Evolutionary conservation across 805 yeast genomes (phyloP).

Genomic region (Ogataea neopini): DNA sequence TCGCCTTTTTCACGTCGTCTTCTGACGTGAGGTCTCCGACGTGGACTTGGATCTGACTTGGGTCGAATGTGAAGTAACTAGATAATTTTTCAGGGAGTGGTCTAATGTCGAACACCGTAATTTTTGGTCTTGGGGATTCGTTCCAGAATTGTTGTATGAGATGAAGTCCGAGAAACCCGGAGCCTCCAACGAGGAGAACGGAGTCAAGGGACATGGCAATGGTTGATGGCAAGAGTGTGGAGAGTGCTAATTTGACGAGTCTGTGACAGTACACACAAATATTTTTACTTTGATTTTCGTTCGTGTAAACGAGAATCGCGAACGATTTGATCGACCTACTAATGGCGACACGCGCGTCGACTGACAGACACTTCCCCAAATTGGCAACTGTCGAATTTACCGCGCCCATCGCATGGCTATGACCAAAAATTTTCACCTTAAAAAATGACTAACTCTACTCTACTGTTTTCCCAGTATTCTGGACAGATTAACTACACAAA

Average conservation of each 20-base stretch:
- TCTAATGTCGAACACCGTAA: constrained; percentile 89
- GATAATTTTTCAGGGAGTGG: constrained; percentile 77
- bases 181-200: constrained; percentile 89
- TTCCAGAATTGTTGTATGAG: constrained; percentile 81
- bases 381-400: constrained; percentile 3
- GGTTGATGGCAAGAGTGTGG: too few relatives aligned
- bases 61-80: constrained; percentile 71
- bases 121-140: constrained; percentile 62
- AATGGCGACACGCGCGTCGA: not conserved
- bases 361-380: not conserved
- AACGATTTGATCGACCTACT: not conserved
- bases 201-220: constrained; percentile 40
- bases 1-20: constrained; percentile 65
- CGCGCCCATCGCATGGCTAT: constrained; percentile 1
- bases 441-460: not conserved
- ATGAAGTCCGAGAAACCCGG: constrained; percentile 93
- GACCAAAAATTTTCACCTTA: constrained; percentile 3
- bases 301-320: not conserved
- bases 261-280: not conserved
- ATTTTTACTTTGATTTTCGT: not conserved
- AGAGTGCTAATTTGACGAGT: too few relatives aligned
- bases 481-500: too few relatives aligned
- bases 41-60: constrained; percentile 55
- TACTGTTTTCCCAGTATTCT: not conserved
- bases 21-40: constrained; percentile 83